phyloP scores from a whole-genome alignment of 2,329 filamentous ascomycete genomes.

The Arthrobotrys sinensis region DNA sequence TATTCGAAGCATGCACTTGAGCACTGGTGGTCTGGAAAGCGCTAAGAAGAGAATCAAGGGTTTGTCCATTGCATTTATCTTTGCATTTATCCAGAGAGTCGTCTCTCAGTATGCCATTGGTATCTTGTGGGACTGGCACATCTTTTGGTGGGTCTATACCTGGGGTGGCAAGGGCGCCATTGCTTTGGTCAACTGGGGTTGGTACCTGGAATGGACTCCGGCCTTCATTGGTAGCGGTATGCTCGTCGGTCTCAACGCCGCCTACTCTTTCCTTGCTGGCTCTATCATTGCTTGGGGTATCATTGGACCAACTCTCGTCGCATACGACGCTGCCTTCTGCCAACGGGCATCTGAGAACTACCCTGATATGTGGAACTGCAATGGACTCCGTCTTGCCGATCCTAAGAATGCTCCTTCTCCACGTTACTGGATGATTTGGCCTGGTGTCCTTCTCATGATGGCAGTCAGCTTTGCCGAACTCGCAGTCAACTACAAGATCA shows the following conservation, averaged over 20 bases:
- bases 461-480: constrained; percentile 71
- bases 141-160: constrained; percentile 72
- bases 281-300: constrained; percentile 74
- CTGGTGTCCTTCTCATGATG: constrained; percentile 71
- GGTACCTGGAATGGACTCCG: constrained; percentile 74
- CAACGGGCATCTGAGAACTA: constrained; percentile 37
- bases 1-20: constrained; percentile 76
- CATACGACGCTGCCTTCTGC: constrained; percentile 62
- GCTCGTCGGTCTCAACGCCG: constrained; percentile 74
- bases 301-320: constrained; percentile 67
- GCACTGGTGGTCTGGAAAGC: constrained; percentile 67
- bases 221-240: constrained; percentile 76
- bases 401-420: constrained; percentile 69
- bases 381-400: constrained; percentile 67
- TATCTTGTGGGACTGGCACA: constrained; percentile 74
- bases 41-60: constrained; percentile 75
- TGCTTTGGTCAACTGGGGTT: constrained; percentile 75
- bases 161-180: constrained; percentile 72
- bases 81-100: constrained; percentile 72
- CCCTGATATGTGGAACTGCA: constrained; percentile 66
- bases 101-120: constrained; percentile 75
- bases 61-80: constrained; percentile 71
- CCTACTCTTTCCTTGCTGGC: constrained; percentile 74
- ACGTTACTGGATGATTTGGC: constrained; percentile 72
- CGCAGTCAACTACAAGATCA: constrained; percentile 69